phyloP scores from a whole-genome alignment of 768 basidiomycete species.

The Auriscalpium vulgare region DNA sequence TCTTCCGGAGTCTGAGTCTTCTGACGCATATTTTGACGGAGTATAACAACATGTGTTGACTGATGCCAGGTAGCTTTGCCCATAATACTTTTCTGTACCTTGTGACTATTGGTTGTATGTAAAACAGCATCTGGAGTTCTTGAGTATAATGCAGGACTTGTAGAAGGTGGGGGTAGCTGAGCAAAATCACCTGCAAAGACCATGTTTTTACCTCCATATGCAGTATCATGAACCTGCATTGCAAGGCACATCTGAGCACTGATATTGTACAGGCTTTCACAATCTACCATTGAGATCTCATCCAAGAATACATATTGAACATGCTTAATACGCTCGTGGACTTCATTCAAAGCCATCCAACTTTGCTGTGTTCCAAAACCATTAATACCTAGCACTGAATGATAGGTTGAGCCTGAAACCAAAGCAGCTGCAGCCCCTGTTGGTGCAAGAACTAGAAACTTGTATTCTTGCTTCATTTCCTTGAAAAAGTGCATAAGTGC shows the following conservation, averaged over 20 bases:
- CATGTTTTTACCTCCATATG: no score
- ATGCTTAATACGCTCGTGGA: slow-evolving; percentile 9
- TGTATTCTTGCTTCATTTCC: neutral
- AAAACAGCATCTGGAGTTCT: neutral
- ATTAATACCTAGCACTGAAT: slow-evolving; percentile 8
- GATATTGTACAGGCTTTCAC: slow-evolving; percentile 20
- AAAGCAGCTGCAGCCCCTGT: slow-evolving; percentile 13
- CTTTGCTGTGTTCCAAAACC: neutral
- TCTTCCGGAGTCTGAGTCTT: slow-evolving; percentile 16
- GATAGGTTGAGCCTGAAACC: slow-evolving; percentile 18
- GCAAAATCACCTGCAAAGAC: slow-evolving; percentile 43
- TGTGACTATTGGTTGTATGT: neutral
- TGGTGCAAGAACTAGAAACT: no score
- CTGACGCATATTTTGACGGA: slow-evolving; percentile 15
- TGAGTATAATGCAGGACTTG: slow-evolving; percentile 16
- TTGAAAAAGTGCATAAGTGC: slow-evolving; percentile 11
- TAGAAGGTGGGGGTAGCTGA: slow-evolving; percentile 27
- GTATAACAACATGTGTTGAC: slow-evolving; percentile 14
- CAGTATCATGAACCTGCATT: no score
- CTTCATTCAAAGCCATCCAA: neutral
- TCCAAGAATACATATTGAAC: slow-evolving; percentile 35
- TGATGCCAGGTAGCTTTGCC: slow-evolving; percentile 16
- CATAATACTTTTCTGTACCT: slow-evolving; percentile 2
- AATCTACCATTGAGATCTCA: slow-evolving; percentile 36
- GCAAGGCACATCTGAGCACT: slow-evolving; percentile 17